Percentiles rank a stretch among this genome's conserved stretches.
Evolutionary conservation across 805 yeast genomes (phyloP).

Genomic region (Clavispora santaluciae): DNA sequence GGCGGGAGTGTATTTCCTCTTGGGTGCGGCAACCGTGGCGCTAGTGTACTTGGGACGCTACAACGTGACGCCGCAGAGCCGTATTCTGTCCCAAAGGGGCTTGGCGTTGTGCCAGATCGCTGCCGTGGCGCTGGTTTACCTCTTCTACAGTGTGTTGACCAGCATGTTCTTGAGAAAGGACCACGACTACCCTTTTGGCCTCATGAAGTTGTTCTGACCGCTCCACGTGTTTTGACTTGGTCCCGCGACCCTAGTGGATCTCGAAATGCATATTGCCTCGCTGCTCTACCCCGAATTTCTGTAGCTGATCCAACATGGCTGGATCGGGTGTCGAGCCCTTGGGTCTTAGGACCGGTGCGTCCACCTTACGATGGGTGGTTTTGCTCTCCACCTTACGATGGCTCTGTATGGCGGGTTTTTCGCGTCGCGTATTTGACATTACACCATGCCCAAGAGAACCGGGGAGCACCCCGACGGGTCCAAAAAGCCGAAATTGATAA

Average conservation of each 20-base stretch:
- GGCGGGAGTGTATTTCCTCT: conserved; percentile 43
- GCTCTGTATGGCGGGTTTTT: too few species aligned
- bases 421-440: neutral
- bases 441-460: conserved; percentile 2
- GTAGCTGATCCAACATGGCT: too few species aligned
- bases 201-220: conserved; percentile 26
- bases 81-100: conserved; percentile 15
- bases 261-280: neutral
- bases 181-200: conserved; percentile 42
- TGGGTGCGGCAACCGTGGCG: conserved; percentile 38
- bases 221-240: too few species aligned
- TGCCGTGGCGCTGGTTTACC: conserved; percentile 20
- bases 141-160: conserved; percentile 43
- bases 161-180: conserved; percentile 45
- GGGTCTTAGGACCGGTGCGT: too few species aligned
- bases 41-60: conserved; percentile 37
- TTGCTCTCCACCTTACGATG: too few species aligned
- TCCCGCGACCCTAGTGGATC: too few species aligned
- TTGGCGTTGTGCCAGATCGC: conserved; percentile 17
- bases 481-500: conserved; percentile 11
- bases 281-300: too few species aligned
- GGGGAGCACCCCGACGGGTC: neutral
- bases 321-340: too few species aligned
- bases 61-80: conserved; percentile 16
- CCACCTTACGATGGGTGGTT: too few species aligned